A percentile compares a stretch with the other conserved stretches of the same genome.
phyloP scores from a whole-genome alignment of 129 eudicot genomes.

The Flaveria sonorensis region DNA sequence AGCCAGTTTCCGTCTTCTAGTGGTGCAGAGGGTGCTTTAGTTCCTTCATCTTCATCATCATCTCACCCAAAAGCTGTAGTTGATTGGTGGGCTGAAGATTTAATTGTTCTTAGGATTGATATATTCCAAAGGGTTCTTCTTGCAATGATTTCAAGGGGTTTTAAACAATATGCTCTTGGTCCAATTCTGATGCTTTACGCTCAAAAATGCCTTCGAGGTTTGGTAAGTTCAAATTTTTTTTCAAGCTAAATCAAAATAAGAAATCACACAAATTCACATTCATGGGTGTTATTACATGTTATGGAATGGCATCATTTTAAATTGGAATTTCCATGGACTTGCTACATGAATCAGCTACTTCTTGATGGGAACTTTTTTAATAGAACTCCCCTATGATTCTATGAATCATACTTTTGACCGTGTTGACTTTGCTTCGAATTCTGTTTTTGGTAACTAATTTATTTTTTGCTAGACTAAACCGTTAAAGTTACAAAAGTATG shows the following conservation, averaged over 20 bases:
- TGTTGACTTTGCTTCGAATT: too few relatives aligned
- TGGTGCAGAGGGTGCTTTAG: constrained; percentile 36
- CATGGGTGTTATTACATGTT: too few relatives aligned
- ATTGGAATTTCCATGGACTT: too few relatives aligned
- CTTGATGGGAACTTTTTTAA: too few relatives aligned
- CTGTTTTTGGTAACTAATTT: too few relatives aligned
- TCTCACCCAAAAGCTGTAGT: constrained; percentile 51
- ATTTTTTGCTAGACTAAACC: too few relatives aligned
- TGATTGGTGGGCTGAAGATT: constrained; percentile 99
- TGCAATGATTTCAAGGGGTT: constrained; percentile 93
- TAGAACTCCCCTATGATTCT: too few relatives aligned
- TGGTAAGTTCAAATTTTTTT: constrained; percentile 63
- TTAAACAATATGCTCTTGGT: constrained; percentile 82
- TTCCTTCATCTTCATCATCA: constrained; percentile 30
- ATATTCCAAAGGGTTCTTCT: constrained; percentile 82
- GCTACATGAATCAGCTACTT: too few relatives aligned
- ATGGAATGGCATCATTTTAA: too few relatives aligned
- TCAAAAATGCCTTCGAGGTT: constrained; percentile 88
- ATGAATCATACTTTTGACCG: too few relatives aligned
- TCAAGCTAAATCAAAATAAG: neutral
- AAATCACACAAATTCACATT: neutral
- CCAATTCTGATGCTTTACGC: constrained; percentile 93
- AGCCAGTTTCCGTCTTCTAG: constrained; percentile 43
- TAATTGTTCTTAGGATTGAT: constrained; percentile 70
- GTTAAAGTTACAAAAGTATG: too few relatives aligned